A percentile compares a stretch with the other conserved stretches of the same genome.
Evolutionary conservation across 768 basidiomycete genomes (phyloP).

Genomic region (Hygrophoropsis aurantiaca): DNA sequence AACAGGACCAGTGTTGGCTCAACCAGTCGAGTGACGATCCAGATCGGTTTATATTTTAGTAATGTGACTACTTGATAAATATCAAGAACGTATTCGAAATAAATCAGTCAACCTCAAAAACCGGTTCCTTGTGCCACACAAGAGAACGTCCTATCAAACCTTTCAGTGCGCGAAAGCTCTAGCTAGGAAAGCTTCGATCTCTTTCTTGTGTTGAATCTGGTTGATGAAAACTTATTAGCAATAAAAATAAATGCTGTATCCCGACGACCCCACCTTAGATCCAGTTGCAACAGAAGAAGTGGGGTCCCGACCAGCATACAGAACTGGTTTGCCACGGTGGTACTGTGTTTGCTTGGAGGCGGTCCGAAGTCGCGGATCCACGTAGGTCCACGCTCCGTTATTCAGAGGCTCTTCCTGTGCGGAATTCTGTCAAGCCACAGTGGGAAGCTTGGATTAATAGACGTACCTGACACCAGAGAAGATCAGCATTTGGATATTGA

Average conservation of each 20-base stretch:
- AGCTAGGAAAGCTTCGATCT: slow-evolving; percentile 67
- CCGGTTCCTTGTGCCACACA: no score
- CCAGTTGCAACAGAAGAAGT: slow-evolving; percentile 84
- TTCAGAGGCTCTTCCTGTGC: slow-evolving; percentile 83
- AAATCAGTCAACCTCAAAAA: no score
- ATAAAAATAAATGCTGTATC: background rate
- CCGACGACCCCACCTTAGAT: slow-evolving; percentile 59
- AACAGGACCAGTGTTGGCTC: no score
- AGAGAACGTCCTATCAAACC: no score
- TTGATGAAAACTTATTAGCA: background rate
- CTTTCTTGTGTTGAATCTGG: slow-evolving; percentile 80
- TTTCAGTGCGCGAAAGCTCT: slow-evolving; percentile 59
- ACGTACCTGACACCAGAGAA: slow-evolving; percentile 82
- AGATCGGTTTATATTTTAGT: no score
- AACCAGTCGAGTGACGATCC: no score
- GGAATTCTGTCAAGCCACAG: slow-evolving; percentile 1
- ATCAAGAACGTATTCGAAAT: no score
- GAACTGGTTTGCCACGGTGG: slow-evolving; percentile 82
- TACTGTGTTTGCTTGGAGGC: slow-evolving; percentile 78
- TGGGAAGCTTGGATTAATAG: background rate
- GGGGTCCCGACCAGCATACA: slow-evolving; percentile 87
- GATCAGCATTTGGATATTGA: slow-evolving; percentile 85
- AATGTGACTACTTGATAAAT: no score
- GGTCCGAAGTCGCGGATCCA: slow-evolving; percentile 84
- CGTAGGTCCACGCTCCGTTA: slow-evolving; percentile 92